Evolutionary conservation across 352 stramenopile species (phyloP), one percentile per base, ranked within the genome.

Genomic region (Globisporangium apiculatum): DNA sequence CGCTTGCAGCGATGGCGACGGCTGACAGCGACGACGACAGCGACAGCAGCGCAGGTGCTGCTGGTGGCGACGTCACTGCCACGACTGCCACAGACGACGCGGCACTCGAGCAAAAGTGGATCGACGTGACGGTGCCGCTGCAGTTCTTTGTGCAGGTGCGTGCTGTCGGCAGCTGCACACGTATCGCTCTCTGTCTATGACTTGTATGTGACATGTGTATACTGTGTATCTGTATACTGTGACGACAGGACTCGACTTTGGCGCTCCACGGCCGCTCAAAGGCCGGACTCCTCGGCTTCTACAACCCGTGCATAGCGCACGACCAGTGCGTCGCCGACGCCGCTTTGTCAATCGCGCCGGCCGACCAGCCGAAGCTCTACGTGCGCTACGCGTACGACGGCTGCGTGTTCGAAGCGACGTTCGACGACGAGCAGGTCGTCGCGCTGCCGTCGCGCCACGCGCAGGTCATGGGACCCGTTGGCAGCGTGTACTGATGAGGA

Each of bases 331-430:
- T 79, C 47, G 65, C 74, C 5, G 70, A 79, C 46, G 63, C 71
- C 24, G 62, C 45, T n/a, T 12, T 40, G 6, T 24, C 41, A 17
- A 24, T 37, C 8, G 47, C 41, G 17, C 59, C 59, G 11, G 58
- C 46, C 38, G 51, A 59, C 41, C 75, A 74, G 36, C 79, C 82
- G 7, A 72, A 87, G 56, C 67, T 92, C 77, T 92, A 93, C 41
- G 73, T 91, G 45, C 83, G 81, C 41, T 94, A 94, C 64, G 66
- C 79, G 36, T 90, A 79, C 61, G 72, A 83, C 48, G 77, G 72
- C 36, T 63, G 76, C 38, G 79, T 94, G 51, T 94, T 89, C 51
- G 83, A 94, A 69, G 83, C 79, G 18, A 91, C 83, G 10, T 94
- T 91, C 51, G 75, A 84, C 43, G 83, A 94, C 59, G 58, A 83